A percentile compares a stretch with the other conserved stretches of the same genome.
phyloP scores from a whole-genome alignment of 352 stramenopile genomes.

The Phytophthora tubulina region DNA sequence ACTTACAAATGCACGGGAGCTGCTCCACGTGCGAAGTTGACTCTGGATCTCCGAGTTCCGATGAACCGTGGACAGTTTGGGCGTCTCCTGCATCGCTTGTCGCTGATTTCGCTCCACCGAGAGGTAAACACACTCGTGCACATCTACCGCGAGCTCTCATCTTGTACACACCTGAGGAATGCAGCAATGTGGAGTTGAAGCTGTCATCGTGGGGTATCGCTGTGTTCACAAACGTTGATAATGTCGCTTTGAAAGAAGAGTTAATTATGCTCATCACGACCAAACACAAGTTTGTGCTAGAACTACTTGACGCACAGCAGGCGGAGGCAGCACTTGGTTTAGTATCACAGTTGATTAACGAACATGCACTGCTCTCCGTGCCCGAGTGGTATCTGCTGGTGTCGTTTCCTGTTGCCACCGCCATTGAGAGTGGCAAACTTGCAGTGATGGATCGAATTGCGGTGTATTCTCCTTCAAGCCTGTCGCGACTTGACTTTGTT shows the following conservation, averaged over 20 bases:
- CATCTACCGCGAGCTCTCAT: slow-evolving; percentile 39
- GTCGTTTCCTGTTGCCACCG: slow-evolving; percentile 40
- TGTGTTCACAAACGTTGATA: slow-evolving; percentile 21
- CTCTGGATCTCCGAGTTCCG: not conserved
- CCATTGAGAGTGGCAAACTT: slow-evolving; percentile 45
- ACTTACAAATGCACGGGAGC: slow-evolving; percentile 1
- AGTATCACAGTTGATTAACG: slow-evolving; percentile 61
- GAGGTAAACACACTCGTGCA: slow-evolving; percentile 27
- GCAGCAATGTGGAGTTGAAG: slow-evolving; percentile 17
- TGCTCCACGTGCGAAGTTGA: not conserved
- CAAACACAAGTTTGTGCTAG: slow-evolving; percentile 54
- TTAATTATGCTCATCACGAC: slow-evolving; percentile 40
- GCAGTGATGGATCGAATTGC: slow-evolving; percentile 37
- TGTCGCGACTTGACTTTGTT: slow-evolving; percentile 8
- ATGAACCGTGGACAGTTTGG: slow-evolving; percentile 18
- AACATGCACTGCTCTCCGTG: slow-evolving; percentile 57
- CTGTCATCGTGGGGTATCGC: slow-evolving; percentile 26
- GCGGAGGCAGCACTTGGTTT: slow-evolving; percentile 48
- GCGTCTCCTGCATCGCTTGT: slow-evolving; percentile 22
- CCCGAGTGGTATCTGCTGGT: slow-evolving; percentile 62
- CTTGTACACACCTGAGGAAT: slow-evolving; percentile 22
- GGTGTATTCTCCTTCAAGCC: not conserved
- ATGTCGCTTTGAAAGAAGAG: slow-evolving; percentile 26
- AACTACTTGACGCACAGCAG: slow-evolving; percentile 41
- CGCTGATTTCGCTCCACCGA: slow-evolving; percentile 26